A percentile compares a stretch with the other conserved stretches of the same genome.
phyloP scores from a whole-genome alignment of 169 alveolate species.

The Plasmodium gonderi region DNA sequence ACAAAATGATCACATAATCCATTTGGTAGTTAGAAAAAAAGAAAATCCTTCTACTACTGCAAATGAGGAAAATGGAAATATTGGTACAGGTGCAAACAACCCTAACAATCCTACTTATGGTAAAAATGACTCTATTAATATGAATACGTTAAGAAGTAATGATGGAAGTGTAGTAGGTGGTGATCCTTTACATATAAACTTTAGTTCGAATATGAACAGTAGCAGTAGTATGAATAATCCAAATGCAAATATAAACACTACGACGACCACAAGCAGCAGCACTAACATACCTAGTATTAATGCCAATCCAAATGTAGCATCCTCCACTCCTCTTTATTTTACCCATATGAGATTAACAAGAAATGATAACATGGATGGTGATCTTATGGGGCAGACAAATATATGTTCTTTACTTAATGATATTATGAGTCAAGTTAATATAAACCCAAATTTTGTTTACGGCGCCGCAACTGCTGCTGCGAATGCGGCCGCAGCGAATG shows the following conservation, averaged over 20 bases:
- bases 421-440: conserved; percentile 64
- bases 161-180: conserved; percentile 5
- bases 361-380: conserved; percentile 56
- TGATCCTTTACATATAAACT: conserved; percentile 28
- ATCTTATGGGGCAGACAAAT: conserved; percentile 50
- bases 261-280: neutral
- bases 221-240: neutral
- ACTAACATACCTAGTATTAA: neutral
- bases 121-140: neutral
- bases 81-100: neutral
- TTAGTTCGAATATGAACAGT: neutral
- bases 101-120: neutral
- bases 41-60: neutral
- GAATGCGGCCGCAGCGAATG: neutral
- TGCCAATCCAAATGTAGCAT: neutral
- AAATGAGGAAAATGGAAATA: conserved; percentile 10
- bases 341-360: conserved; percentile 70
- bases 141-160: neutral
- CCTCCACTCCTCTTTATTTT: conserved; percentile 41
- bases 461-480: conserved; percentile 52
- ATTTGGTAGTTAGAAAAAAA: conserved; percentile 63
- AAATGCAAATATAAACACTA: neutral
- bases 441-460: conserved; percentile 40
- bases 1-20: conserved; percentile 64
- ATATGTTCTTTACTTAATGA: conserved; percentile 47